Evolutionary conservation across 1,284 basidiomycete genomes (phyloP).

Genomic region (Trichosporon asahii): DNA sequence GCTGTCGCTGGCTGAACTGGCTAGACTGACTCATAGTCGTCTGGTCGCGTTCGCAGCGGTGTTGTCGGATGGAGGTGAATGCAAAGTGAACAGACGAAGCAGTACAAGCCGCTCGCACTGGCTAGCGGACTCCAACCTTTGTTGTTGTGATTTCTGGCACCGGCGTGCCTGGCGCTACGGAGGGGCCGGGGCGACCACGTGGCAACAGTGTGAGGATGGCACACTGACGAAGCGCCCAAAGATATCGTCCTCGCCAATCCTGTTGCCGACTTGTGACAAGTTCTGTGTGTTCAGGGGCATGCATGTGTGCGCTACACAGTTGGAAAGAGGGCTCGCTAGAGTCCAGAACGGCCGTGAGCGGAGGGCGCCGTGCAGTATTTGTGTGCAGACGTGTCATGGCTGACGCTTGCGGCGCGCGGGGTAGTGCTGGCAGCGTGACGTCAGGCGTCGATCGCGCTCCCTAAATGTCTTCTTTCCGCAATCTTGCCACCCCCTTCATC

Average conservation of each 20-base stretch:
- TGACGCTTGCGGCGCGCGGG: not conserved
- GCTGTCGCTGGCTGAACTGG: slow-evolving; percentile 2
- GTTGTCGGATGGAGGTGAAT: not conserved
- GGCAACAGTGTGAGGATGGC: not conserved
- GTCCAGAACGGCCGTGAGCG: not conserved
- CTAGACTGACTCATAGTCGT: slow-evolving; percentile 8
- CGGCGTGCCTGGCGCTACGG: not conserved
- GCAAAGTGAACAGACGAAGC: not conserved
- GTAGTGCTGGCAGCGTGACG: not conserved
- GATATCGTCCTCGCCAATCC: not conserved
- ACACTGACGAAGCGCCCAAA: slow-evolving; percentile 5
- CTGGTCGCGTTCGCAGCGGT: not conserved
- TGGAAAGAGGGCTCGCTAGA: not conserved
- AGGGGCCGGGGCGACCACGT: not conserved
- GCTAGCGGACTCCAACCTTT: not conserved
- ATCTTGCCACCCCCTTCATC: not conserved
- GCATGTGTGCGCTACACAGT: not conserved
- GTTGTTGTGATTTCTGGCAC: slow-evolving; percentile 2
- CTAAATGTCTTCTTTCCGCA: not conserved
- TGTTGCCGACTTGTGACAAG: not conserved
- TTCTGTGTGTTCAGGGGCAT: not conserved
- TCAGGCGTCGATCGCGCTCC: slow-evolving; percentile 1
- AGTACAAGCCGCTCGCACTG: not conserved
- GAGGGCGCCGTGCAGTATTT: not conserved
- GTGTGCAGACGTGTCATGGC: not conserved